Base-by-base conservation (phyloP, 495 filamentous ascomycete genomes). In the Penicillium fimorum region DNA sequence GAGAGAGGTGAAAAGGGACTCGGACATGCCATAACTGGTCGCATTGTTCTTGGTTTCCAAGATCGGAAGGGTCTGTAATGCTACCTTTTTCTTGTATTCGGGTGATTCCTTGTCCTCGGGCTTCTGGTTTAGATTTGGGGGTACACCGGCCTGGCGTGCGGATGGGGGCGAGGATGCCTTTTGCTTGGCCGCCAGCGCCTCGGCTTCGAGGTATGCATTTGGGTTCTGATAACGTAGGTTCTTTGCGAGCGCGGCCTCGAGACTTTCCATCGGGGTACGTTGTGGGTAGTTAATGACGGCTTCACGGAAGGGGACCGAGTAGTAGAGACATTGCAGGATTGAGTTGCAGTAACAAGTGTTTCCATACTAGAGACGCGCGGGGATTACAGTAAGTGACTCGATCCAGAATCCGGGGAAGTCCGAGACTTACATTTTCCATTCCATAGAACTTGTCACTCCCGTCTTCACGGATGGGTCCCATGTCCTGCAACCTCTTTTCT, bases 291-390 rank as follows among this genome's bases (percentile, higher is more conserved):
- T 94, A 68, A 97, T 84, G 54, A 97, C 94, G 60, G 91, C 84
- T 78, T 97, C 90, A 76, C 95, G 89, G 72, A 98, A 97, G 9
- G 91, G 88, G 42, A 89, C 88, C 3, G 94, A 96, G 74, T 92
- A 96, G 71, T 94, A 97, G 48, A 98, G 84, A 61, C 92, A 96
- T 78, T 98, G 94, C 59, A 98, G 79, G 63, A 98, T 96, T 11
- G 94, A 98, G 69, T 97, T 98, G 75, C 90, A 95, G 71, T 98
- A 98, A 64, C 94, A 98, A 63, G 94, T 98, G 64, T 96, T 97
- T 60, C 94, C 94, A 74, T 93, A 96, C 92, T 97, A 30, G 7
- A 44, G 8, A 25, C 8, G 49, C 44, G 43, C n/a, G 25, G 17
- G 33, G 54, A 8, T 30, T 18, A 32, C 24, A 8, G 53, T 49